These are phyloP conservation scores for Arthrobotrys entomopaga DNA, from an alignment of 2,329 filamentous ascomycete genomes.

Conservation along the genomic window DNA sequence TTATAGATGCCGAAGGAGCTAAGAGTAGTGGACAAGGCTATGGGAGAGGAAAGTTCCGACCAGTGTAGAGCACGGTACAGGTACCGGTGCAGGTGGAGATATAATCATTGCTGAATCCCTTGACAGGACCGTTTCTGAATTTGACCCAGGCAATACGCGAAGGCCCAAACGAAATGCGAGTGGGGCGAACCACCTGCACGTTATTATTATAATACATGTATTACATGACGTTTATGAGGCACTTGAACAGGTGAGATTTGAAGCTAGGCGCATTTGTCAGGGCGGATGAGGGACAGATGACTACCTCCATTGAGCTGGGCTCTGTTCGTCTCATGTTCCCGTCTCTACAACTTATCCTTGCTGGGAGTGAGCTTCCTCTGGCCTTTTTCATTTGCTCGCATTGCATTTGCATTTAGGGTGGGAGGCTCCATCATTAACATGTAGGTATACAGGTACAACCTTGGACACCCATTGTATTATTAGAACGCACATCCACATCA, in stretches of 20 bases:
- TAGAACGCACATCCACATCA: slow-evolving; percentile 23
- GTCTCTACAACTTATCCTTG: slow-evolving; percentile 51
- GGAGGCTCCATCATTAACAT: slow-evolving; percentile 12
- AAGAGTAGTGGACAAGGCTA: slow-evolving; percentile 43
- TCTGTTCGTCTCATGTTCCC: slow-evolving; percentile 54
- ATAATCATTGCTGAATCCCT: slow-evolving; percentile 56
- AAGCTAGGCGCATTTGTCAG: slow-evolving; percentile 54
- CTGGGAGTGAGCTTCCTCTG: slow-evolving; percentile 42
- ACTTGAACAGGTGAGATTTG: slow-evolving; percentile 55
- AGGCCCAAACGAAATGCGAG: slow-evolving; percentile 48
- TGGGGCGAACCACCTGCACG: slow-evolving; percentile 55
- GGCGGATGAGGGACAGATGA: slow-evolving; percentile 53
- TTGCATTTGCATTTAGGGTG: slow-evolving; percentile 30
- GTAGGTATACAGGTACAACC: slow-evolving; percentile 2
- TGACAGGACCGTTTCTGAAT: slow-evolving; percentile 54
- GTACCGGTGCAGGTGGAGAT: slow-evolving; percentile 54
- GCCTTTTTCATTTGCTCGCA: slow-evolving; percentile 48
- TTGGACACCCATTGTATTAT: slow-evolving; percentile 21
- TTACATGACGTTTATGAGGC: slow-evolving; percentile 56
- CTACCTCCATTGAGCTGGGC: slow-evolving; percentile 53
- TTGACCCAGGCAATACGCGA: slow-evolving; percentile 50
- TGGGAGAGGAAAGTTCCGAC: slow-evolving; percentile 54
- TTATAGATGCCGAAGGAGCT: slow-evolving; percentile 53
- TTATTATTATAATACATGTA: slow-evolving; percentile 55
- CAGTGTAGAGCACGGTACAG: slow-evolving; percentile 55